Conservation (phyloP, 2,329 filamentous ascomycete species). For the Dactylella cylindrospora region DNA sequence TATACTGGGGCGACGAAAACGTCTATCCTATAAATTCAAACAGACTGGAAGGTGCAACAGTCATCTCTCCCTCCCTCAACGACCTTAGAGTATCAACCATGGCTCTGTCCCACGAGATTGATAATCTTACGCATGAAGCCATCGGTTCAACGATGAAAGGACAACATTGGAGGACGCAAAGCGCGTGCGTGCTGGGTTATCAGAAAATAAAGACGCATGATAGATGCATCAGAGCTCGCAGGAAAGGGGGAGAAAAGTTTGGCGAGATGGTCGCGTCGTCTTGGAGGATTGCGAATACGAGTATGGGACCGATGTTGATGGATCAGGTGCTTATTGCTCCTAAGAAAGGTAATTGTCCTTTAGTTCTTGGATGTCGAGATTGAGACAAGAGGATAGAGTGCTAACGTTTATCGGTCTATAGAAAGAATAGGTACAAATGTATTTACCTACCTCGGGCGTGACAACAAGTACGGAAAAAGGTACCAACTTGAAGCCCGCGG, state of each 20-base stretch:
- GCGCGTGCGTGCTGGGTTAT: neutral
- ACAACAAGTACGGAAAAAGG: constrained; percentile 26
- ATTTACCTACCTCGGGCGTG: constrained; percentile 30
- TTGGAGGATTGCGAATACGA: constrained; percentile 17
- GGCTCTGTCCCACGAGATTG: constrained; percentile 12
- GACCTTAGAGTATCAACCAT: constrained; percentile 3
- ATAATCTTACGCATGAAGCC: constrained; percentile 29
- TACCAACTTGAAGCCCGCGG: constrained; percentile 40
- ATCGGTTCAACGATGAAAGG: constrained; percentile 6
- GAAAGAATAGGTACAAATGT: constrained; percentile 34
- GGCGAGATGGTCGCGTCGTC: constrained; percentile 20
- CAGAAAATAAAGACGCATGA: constrained; percentile 15
- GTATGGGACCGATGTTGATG: constrained; percentile 17
- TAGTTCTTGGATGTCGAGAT: neutral
- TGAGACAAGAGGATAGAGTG: too few relatives aligned
- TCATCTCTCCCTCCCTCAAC: neutral
- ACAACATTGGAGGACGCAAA: neutral
- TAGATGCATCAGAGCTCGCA: neutral
- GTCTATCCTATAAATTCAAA: constrained; percentile 6
- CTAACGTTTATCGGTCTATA: neutral
- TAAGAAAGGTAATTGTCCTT: constrained; percentile 3
- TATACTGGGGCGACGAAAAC: constrained; percentile 2
- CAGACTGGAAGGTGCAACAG: neutral
- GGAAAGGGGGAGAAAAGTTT: constrained; percentile 5
- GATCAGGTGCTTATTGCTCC: constrained; percentile 30